Evolutionary conservation across 23 red algal species (phyloP), one percentile per base, ranked within the genome.

Genomic region (Pyropia haitanensis): DNA sequence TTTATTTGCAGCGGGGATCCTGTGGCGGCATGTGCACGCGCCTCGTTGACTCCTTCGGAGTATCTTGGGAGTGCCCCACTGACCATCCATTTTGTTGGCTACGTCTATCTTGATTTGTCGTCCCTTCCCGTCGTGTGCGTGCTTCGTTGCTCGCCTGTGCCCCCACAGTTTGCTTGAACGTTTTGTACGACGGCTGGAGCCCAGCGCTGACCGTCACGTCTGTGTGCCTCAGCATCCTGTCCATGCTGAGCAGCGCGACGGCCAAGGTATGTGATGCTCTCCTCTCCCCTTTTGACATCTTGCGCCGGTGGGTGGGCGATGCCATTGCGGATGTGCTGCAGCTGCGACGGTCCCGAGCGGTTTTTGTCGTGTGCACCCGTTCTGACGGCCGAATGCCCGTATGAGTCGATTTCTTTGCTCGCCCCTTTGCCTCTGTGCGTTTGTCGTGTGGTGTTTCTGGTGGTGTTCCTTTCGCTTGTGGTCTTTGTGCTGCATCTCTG

Each of bases 121-220:
- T 46, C 3, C 6, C 10, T 13, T 3, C 39, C 39, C 39, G 8
- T 9, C 10, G 4, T 46, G 55, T 14, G 55, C 25, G 6, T 58
- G 55, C 7, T 58, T 3, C 15, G 55, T 0, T 58, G 15, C 7
- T 4, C 9, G 7, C 27, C 10, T 63, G 56, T 67, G 18, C 4
- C 5, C 54, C 12, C 18, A 5, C 33, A 77, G 82, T 95, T 57
- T 95, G 90, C 77, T 65, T 95, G 26, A 87, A 86, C 48, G 79
- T 95, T 49, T 69, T 95, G 22, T 95, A 88, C 63, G 90, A 95
- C 49, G 90, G 90, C 1, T 95, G 90, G 90, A 87, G 80, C 57
- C 90, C 90, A 16, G 90, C 90, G 23, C 78, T 95, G 64, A 95
- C 90, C 20, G 90, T 95, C 17, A 86, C 80, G 48, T 95, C 90